Evolutionary conservation across 2,329 filamentous ascomycete genomes (phyloP).

Genomic region (Hymenoscyphus linearis): DNA sequence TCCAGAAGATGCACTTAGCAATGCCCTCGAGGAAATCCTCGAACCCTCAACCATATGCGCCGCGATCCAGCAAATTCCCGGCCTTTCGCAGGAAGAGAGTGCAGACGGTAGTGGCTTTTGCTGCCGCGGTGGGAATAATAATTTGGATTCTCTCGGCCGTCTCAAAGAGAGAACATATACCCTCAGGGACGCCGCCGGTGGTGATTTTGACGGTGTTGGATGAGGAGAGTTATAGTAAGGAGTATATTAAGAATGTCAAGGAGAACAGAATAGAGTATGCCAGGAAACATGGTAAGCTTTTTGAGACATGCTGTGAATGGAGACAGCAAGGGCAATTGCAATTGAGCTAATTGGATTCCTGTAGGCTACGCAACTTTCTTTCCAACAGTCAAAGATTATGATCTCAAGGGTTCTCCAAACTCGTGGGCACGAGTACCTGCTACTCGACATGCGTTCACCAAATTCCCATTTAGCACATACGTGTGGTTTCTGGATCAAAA

Average conservation of each 20-base stretch:
- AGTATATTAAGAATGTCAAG: constrained; percentile 68
- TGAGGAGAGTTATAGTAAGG: constrained; percentile 52
- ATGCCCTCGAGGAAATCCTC: constrained; percentile 82
- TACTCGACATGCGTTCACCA: constrained; percentile 80
- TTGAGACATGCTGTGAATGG: neutral
- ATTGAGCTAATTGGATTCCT: constrained; percentile 13
- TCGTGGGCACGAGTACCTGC: constrained; percentile 80
- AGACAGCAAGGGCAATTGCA: constrained; percentile 1
- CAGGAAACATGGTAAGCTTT: constrained; percentile 67
- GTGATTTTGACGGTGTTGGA: constrained; percentile 87
- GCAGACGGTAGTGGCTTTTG: constrained; percentile 50
- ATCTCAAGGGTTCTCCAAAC: constrained; percentile 52
- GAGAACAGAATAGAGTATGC: constrained; percentile 85
- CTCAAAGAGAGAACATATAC: constrained; percentile 30
- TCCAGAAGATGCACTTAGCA: constrained; percentile 76
- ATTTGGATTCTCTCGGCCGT: constrained; percentile 52
- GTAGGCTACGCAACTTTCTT: constrained; percentile 84
- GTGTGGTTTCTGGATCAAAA: constrained; percentile 86
- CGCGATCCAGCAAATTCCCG: constrained; percentile 51
- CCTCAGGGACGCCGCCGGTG: constrained; percentile 53
- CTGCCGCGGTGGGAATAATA: constrained; percentile 33
- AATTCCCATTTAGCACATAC: constrained; percentile 69
- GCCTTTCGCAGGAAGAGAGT: constrained; percentile 57
- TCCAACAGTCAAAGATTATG: constrained; percentile 70
- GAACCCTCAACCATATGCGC: constrained; percentile 65